phyloP scores from a whole-genome alignment of 2,329 filamentous ascomycete species.

The Epichloe baconii region DNA sequence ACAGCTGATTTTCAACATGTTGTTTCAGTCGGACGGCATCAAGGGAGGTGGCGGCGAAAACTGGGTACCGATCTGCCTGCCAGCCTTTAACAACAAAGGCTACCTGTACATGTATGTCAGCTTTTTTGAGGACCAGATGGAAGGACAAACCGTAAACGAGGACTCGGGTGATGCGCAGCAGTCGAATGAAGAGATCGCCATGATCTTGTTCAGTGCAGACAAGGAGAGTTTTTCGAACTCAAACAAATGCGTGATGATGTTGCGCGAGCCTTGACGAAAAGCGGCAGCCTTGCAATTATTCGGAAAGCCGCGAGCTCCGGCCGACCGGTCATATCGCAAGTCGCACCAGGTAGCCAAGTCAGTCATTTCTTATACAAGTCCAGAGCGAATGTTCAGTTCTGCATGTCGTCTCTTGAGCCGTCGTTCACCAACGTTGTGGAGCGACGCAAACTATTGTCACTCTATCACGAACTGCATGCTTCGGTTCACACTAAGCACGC shows the following conservation, averaged over 20 bases:
- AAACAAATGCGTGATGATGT: constrained; percentile 57
- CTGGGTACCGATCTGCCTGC: constrained; percentile 92
- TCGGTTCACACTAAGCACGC: constrained; percentile 74
- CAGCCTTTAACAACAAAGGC: constrained; percentile 91
- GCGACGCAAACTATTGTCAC: constrained; percentile 60
- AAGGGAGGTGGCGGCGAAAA: constrained; percentile 86
- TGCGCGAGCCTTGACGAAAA: constrained; percentile 58
- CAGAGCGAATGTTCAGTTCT: constrained; percentile 86
- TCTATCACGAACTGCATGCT: constrained; percentile 77
- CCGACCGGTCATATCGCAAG: constrained; percentile 57
- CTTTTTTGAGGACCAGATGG: constrained; percentile 57
- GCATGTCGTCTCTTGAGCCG: constrained; percentile 70
- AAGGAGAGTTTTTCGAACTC: constrained; percentile 89
- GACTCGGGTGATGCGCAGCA: constrained; percentile 46
- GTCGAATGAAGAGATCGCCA: constrained; percentile 68
- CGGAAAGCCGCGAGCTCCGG: constrained; percentile 56
- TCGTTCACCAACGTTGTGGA: constrained; percentile 47
- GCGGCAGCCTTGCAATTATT: constrained; percentile 63
- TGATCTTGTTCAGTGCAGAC: constrained; percentile 83
- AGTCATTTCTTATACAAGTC: constrained; percentile 96
- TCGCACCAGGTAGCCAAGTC: constrained; percentile 67
- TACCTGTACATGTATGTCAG: constrained; percentile 99
- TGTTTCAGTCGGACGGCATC: constrained; percentile 88
- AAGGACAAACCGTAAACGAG: constrained; percentile 27
- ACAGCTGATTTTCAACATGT: constrained; percentile 97